Base-by-base conservation (phyloP, 768 basidiomycete species). In the Pleurotus djamor region DNA sequence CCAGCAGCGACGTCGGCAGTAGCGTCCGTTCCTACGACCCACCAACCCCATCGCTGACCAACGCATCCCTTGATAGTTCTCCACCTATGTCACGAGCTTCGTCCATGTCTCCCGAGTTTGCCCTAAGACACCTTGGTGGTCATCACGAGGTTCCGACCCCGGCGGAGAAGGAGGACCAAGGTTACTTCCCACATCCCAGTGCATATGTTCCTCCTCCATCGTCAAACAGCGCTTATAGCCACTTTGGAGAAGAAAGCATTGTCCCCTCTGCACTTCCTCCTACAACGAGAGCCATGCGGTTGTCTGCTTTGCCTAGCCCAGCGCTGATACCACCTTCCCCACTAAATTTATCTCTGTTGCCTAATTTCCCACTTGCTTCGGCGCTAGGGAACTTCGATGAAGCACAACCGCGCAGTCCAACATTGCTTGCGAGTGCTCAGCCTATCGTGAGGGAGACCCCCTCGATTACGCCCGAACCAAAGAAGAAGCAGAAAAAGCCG, bases 41-140 rank as follows among this genome's bases (percentile, higher is more conserved):
- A 38, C 54, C 54, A n/a, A 55, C 54, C 37, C 54, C 54, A 21
- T 55, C 54, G 17, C 33, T 55, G 36, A 55, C 54, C 38, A 55
- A 41, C 14, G 54, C 54, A 13, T 55, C 54, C 7, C 33, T 55
- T 1, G 54, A 55, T 13, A 55, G 54, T 14, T 55, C 54, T 4
- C 54, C 54, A 9, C 54, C 54, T 4, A 32, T 44, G 8, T 55
- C 38, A 32, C 16, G 54, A 14, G 54, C 54, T 14, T 55, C 54
- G 8, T 55, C 54, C 14, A 55, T 55, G 41, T 55, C 54, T 17
- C 54, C 54, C 21, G 37, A 55, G 38, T 43, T 44, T 8, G 49
- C 34, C 38, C 14, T 32, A 4, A 41, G 12, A 37, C 38, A 38
- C 3, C 33, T 33, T 28, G 21, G 21, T 28, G 21, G 21, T 50